phyloP scores from a whole-genome alignment of 768 basidiomycete genomes.

The Russula emetica region DNA sequence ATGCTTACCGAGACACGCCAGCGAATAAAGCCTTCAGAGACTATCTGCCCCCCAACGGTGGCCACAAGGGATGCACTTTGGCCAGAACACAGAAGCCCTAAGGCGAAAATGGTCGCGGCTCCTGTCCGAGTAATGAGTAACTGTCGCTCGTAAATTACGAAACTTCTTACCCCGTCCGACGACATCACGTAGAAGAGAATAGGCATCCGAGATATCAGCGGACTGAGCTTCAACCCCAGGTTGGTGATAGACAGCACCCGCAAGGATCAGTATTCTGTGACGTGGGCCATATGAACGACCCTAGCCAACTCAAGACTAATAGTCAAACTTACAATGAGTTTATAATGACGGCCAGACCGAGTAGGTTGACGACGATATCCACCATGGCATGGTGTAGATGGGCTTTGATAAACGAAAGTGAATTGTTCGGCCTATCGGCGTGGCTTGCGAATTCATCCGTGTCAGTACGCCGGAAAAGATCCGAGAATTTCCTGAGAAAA shows the following conservation, averaged over 20 bases:
- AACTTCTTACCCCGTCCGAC: constrained; percentile 60
- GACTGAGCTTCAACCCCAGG: constrained; percentile 38
- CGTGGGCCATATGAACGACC: constrained; percentile 10
- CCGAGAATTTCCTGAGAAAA: not conserved
- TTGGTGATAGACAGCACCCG: constrained; percentile 72
- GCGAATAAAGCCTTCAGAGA: constrained; percentile 84
- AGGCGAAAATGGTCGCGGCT: constrained; percentile 81
- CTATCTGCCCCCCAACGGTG: constrained; percentile 85
- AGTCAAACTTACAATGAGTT: constrained; percentile 65
- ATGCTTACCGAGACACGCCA: constrained; percentile 73
- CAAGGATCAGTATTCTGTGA: constrained; percentile 72
- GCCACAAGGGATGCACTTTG: constrained; percentile 90
- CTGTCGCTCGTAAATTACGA: not conserved
- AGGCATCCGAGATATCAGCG: constrained; percentile 81
- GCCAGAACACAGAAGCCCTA: constrained; percentile 79
- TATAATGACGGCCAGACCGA: constrained; percentile 84
- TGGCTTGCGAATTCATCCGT: constrained; percentile 18
- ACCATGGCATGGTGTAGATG: constrained; percentile 64
- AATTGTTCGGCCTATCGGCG: constrained; percentile 52
- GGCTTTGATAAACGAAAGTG: constrained; percentile 49
- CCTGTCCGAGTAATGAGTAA: constrained; percentile 39
- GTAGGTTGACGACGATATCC: constrained; percentile 63
- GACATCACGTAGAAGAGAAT: constrained; percentile 59
- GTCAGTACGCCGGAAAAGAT: constrained; percentile 17
- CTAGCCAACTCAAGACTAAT: constrained; percentile 1